Percentiles rank a stretch among this genome's conserved stretches.
These are phyloP conservation scores for Excoecaria agallocha DNA, from an alignment of 345 rosid species.

Conservation along the genomic window DNA sequence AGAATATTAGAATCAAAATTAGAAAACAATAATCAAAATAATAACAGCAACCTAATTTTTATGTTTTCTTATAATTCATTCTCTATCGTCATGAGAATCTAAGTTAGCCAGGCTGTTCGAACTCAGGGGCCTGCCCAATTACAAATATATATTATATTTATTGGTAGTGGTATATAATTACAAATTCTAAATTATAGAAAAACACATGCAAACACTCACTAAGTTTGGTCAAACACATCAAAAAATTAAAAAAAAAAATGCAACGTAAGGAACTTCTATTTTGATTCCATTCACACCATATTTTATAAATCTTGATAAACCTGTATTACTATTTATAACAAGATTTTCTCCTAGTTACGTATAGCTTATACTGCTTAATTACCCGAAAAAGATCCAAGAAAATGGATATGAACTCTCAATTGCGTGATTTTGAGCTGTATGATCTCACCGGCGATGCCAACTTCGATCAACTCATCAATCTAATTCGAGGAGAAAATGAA, in stretches of 20 bases:
- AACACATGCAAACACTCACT: neutral
- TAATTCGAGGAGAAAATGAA: slow-evolving; percentile 49
- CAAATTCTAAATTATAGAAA: too few relatives aligned
- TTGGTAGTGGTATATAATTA: too few relatives aligned
- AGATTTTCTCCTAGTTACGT: too few relatives aligned
- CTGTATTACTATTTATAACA: neutral
- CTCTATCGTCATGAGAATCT: neutral
- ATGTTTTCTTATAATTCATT: neutral
- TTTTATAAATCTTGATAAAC: neutral
- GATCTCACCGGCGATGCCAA: slow-evolving; percentile 52
- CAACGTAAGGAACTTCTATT: neutral
- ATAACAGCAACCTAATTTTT: too few relatives aligned
- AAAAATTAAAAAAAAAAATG: too few relatives aligned
- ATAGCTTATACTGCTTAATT: too few relatives aligned
- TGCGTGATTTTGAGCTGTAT: slow-evolving; percentile 38
- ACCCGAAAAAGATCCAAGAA: too few relatives aligned
- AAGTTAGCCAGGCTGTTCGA: neutral
- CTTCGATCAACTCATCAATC: slow-evolving; percentile 54
- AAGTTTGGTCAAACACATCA: neutral
- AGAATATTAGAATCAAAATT: too few relatives aligned
- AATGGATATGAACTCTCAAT: neutral
- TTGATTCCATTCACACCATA: slow-evolving; percentile 13
- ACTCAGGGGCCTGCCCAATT: neutral
- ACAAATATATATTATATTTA: too few relatives aligned
- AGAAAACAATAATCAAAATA: too few relatives aligned